Base-by-base conservation (phyloP, 2,329 filamentous ascomycete species). In the Hypoxylon sp. region DNA sequence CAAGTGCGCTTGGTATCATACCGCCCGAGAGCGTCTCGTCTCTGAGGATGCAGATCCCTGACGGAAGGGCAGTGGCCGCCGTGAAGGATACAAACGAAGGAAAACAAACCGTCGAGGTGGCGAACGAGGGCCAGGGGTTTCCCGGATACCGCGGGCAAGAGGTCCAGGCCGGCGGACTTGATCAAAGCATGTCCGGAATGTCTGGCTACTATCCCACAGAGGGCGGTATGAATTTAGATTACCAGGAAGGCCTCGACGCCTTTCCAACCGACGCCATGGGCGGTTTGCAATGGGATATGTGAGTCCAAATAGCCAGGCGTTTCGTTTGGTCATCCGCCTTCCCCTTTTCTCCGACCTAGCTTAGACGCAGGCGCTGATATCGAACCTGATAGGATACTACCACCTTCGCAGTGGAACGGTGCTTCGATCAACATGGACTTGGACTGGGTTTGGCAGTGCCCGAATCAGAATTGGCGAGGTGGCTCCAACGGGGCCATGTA, bases 201-300 rank as follows among this genome's bases (percentile, higher is more conserved):
- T n/a, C 40, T 17, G 35, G 42, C 3, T 58, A 64, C 20, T 55
- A 48, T 15, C 24, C 46, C 6, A 8, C 41, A n/a, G 13, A 20
- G 10, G 15, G 24, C 24, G 8, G 26, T 9, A 41, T 55, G 48
- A 57, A 54, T 27, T 23, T 57, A 5, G 55, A 58, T 15, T 56
- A 56, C 18, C 24, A 26, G 38, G 53, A 23, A 2, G 48, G 33
- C 11, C 23, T 58, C 4, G 26, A 20, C 23, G 48, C 46, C 17
- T 18, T 42, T 4, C 10, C 35, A 17, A 43, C 13, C 23, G 37
- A 55, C 13, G 31, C 27, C 5, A 55, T 58, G 45, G 43, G 49
- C 15, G 42, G 62, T 23, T 43, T 63, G 26, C 63, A 62, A 38
- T 63, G 63, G 63, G 63, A 65, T 41, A 65, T 65, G 63, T 65